phyloP scores from a whole-genome alignment of 1,139 yeast genomes.

The Suhomyces bolitotheri region DNA sequence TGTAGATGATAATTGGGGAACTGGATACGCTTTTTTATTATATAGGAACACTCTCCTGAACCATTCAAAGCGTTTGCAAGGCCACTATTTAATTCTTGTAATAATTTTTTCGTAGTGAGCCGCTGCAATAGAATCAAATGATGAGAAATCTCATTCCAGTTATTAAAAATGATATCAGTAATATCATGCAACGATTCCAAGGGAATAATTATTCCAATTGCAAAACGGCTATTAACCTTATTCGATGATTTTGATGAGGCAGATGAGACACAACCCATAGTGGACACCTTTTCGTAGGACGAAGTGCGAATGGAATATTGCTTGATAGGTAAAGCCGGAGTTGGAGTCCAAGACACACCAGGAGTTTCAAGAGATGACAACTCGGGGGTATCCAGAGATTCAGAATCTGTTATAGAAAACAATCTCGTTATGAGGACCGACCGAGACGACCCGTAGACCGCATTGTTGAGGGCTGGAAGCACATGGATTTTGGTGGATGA shows the following conservation, averaged over 20 bases:
- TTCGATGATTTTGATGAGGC: slow-evolving; percentile 1
- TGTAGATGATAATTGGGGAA: slow-evolving; percentile 42
- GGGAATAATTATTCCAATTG: slow-evolving; percentile 52
- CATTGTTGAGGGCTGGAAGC: slow-evolving; percentile 42
- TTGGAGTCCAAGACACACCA: slow-evolving; percentile 31
- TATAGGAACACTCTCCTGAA: slow-evolving; percentile 17
- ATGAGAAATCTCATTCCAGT: slow-evolving; percentile 51
- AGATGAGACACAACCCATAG: neutral
- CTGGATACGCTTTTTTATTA: slow-evolving; percentile 39
- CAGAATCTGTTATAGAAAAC: slow-evolving; percentile 41
- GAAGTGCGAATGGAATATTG: slow-evolving; percentile 11
- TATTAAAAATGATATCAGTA: slow-evolving; percentile 44
- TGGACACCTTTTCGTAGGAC: slow-evolving; percentile 2
- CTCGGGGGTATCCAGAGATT: slow-evolving; percentile 11
- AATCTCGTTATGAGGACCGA: slow-evolving; percentile 49
- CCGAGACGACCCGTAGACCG: slow-evolving; percentile 28
- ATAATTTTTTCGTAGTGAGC: slow-evolving; percentile 37
- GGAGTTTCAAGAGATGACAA: slow-evolving; percentile 2
- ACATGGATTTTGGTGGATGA: slow-evolving; percentile 49
- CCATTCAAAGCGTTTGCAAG: slow-evolving; percentile 2
- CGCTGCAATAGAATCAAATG: slow-evolving; percentile 42
- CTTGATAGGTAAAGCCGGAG: slow-evolving; percentile 32
- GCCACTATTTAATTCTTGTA: slow-evolving; percentile 19
- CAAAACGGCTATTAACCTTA: slow-evolving; percentile 39
- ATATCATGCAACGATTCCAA: slow-evolving; percentile 34